phyloP scores from a whole-genome alignment of 177 flowering plant species.

The Telopea speciosissima region DNA sequence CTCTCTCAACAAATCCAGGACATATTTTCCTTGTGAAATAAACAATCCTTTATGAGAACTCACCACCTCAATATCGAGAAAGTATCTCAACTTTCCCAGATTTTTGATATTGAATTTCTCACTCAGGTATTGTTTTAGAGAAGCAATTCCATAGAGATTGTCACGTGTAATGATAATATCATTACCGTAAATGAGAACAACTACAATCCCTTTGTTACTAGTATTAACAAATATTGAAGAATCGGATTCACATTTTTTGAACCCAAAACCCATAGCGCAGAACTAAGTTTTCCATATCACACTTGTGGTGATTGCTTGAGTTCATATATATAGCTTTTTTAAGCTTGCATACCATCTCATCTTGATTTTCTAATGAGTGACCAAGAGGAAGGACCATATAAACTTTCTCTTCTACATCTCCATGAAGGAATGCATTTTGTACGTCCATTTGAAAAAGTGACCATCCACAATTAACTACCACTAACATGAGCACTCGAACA shows the following conservation, averaged over 20 bases:
- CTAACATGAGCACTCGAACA: no score
- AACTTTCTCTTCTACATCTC: not conserved
- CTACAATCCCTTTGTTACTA: not conserved
- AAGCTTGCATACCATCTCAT: not conserved
- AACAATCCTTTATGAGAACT: no score
- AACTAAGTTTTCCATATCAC: not conserved
- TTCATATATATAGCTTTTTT: not conserved
- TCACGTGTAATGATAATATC: not conserved
- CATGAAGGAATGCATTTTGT: no score
- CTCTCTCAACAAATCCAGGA: no score
- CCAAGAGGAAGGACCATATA: not conserved
- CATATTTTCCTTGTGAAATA: no score
- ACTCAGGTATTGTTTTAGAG: not conserved
- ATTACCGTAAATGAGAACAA: not conserved
- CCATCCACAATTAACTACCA: no score
- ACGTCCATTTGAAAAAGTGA: no score
- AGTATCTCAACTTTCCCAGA: no score
- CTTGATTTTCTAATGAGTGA: not conserved
- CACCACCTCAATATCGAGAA: no score
- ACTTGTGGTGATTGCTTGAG: not conserved
- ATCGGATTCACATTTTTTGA: not conserved
- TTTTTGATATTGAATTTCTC: not conserved
- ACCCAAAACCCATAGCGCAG: not conserved
- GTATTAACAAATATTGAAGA: not conserved
- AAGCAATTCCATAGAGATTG: not conserved